Conservation (phyloP, 2,329 filamentous ascomycete genomes). For the Cadophora malorum region DNA sequence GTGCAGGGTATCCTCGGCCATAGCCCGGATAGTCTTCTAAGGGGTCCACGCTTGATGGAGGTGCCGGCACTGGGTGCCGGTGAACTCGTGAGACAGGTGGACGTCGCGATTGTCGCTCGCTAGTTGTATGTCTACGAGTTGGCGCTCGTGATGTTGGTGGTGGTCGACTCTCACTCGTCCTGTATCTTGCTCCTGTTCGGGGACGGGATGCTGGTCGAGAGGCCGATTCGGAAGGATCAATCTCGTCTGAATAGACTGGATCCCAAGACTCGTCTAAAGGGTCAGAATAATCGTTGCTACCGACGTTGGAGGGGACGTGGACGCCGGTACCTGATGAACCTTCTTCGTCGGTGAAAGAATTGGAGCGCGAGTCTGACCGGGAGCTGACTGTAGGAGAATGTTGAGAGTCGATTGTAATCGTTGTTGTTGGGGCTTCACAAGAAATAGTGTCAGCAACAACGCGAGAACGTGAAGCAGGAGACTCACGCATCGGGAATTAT, state of each 20-base stretch:
- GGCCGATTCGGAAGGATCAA: conserved; percentile 65
- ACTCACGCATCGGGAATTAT: conserved; percentile 35
- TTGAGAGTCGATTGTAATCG: conserved; percentile 38
- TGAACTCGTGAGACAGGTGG: conserved; percentile 50
- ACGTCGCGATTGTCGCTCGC: conserved; percentile 46
- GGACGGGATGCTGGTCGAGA: conserved; percentile 55
- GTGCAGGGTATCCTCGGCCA: conserved; percentile 49
- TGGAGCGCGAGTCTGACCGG: conserved; percentile 40
- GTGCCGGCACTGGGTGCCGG: conserved; percentile 54
- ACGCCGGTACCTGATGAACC: conserved; percentile 43
- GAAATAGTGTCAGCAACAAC: conserved; percentile 21
- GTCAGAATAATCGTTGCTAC: conserved; percentile 49
- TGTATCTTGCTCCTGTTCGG: conserved; percentile 36
- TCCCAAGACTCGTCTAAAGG: conserved; percentile 46
- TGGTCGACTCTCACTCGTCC: conserved; percentile 44
- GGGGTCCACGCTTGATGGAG: conserved; percentile 68
- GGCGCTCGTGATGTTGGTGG: conserved; percentile 50
- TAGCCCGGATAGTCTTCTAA: conserved; percentile 64
- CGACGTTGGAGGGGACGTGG: conserved; percentile 44
- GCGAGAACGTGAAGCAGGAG: conserved; percentile 4
- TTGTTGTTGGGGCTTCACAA: conserved; percentile 24
- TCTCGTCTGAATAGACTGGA: conserved; percentile 53
- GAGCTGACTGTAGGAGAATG: conserved; percentile 37
- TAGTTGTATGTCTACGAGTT: conserved; percentile 46
- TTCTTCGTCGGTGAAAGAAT: conserved; percentile 43